Evolutionary conservation across 768 basidiomycete genomes (phyloP), one percentile per base, ranked within the genome.

Genomic region (Porphyrellus cyaneotinctus): DNA sequence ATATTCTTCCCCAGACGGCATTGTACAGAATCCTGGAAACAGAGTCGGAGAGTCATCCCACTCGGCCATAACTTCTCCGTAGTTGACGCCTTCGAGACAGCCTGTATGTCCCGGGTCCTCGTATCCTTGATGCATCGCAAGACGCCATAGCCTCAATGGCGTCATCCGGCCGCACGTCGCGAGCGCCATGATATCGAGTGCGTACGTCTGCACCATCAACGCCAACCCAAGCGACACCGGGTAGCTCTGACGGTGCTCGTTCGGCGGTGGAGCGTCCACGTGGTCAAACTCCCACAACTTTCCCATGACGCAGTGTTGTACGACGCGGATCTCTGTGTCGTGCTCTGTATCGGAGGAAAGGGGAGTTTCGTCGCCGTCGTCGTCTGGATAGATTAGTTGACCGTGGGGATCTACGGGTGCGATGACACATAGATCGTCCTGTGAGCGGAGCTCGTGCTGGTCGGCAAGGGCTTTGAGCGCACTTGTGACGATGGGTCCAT

Each of bases 141-240:
- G 46, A 3, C 20, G 46, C 38, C 46, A 36, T 4, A 43, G 13
- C n/a, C 47, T 35, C 18, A 30, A 30, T 9, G 52, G 33, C 7
- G 49, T 38, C 42, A 51, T 49, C 20, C 48, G 35, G 4, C 48
- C 35, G 22, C 9, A 3, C 10, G 42, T 36, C 18, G 42, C 48
- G 14, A 53, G 48, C n/a, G 52, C 42, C 42, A 51, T 10, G 24
- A 43, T 32, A 31, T 38, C 48, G 4, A 54, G 47, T 2, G 33
- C 39, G 14, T 31, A 43, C 4, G 52, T 44, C 14, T 31, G 48
- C 10, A 43, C 47, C 52, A 37, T 50, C 18, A 52, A 3, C n/a
- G 33, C 4, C 18, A 7, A 38, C 18, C 30, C 37, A 14, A 11
- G 13, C 4, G 22, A 38, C 15, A 54, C 43, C 2, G 26, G 2